Conservation (phyloP, 2,329 filamentous ascomycete species). For the Orbilia quercus region DNA sequence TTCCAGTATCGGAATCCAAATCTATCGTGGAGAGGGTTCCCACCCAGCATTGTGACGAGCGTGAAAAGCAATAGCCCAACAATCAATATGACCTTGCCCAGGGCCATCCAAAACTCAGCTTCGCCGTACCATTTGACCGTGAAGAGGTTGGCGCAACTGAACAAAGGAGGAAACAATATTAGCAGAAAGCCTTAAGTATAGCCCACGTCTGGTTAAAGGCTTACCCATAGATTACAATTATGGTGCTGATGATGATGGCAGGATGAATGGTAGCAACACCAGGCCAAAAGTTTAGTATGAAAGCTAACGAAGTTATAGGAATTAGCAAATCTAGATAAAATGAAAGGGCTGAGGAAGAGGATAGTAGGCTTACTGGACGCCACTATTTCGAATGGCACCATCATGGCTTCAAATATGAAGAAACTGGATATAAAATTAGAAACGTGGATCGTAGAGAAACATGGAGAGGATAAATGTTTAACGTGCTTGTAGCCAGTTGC, state of each 20-base stretch:
- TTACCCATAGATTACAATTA: constrained; percentile 71
- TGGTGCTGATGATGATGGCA: constrained; percentile 72
- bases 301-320: constrained; percentile 43
- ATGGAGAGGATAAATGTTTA: not conserved
- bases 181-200: constrained; percentile 7
- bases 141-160: constrained; percentile 73
- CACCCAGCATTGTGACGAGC: constrained; percentile 84
- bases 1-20: constrained; percentile 79
- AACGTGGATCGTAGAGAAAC: not conserved
- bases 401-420: constrained; percentile 75
- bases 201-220: constrained; percentile 58
- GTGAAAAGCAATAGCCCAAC: constrained; percentile 79
- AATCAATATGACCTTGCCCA: constrained; percentile 78
- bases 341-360: not conserved
- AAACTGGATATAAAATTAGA: constrained; percentile 61
- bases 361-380: constrained; percentile 67
- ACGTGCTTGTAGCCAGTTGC: constrained; percentile 76
- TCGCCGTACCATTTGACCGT: constrained; percentile 81
- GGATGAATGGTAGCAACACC: constrained; percentile 68
- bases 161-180: constrained; percentile 40
- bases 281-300: constrained; percentile 74
- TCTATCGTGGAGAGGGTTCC: constrained; percentile 77
- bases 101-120: constrained; percentile 76
- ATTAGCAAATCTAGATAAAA: not conserved
- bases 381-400: constrained; percentile 76